These are phyloP conservation scores for Escallonia herrerae DNA, from an alignment of 129 eudicot species.

Conservation along the genomic window DNA sequence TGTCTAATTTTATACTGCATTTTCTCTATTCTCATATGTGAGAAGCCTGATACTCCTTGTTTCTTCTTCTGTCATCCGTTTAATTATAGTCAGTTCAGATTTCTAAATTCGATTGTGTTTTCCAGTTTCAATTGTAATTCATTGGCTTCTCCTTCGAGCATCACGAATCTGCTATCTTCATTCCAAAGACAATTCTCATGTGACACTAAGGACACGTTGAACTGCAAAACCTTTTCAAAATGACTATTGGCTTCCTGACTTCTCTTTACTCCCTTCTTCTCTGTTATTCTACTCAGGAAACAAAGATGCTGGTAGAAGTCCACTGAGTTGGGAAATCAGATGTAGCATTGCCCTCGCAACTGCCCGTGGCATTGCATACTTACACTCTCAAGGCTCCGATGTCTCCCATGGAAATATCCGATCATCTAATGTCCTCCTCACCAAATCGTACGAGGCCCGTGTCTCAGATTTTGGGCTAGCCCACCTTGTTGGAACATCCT, in stretches of 20 bases:
- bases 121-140: too few relatives aligned
- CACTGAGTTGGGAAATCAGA: slow-evolving; percentile 68
- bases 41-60: not conserved
- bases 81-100: too few relatives aligned
- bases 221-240: not conserved
- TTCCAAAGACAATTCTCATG: too few relatives aligned
- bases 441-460: slow-evolving; percentile 64
- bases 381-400: slow-evolving; percentile 56
- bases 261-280: not conserved
- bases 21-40: not conserved
- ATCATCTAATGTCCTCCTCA: slow-evolving; percentile 77
- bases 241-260: not conserved
- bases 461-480: slow-evolving; percentile 85
- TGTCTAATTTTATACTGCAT: not conserved
- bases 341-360: slow-evolving; percentile 82
- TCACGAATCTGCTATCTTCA: too few relatives aligned
- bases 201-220: not conserved
- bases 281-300: slow-evolving; percentile 41
- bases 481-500: slow-evolving; percentile 56
- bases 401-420: slow-evolving; percentile 82
- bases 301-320: slow-evolving; percentile 80
- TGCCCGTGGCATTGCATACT: slow-evolving; percentile 77
- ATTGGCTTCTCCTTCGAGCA: too few relatives aligned
- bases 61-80: not conserved
- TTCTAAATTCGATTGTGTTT: too few relatives aligned